phyloP scores from a whole-genome alignment of 257 asterid genomes.

The Datura wrightii region DNA sequence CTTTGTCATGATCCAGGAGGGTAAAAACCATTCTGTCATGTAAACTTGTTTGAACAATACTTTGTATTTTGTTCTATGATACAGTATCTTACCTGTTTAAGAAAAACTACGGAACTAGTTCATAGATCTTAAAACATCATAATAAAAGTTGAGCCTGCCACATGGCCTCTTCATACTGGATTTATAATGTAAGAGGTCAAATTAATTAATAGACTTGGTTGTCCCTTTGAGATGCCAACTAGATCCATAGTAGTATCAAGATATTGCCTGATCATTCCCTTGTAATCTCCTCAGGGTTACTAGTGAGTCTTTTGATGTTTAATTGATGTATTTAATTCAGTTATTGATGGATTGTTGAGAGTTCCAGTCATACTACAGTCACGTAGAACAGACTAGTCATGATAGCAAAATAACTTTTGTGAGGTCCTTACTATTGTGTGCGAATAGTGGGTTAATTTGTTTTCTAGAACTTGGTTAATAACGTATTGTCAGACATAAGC shows the following conservation, averaged over 20 bases:
- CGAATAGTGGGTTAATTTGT: background rate
- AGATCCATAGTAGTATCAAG: background rate
- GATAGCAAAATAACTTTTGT: background rate
- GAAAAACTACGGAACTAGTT: background rate
- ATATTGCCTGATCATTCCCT: constrained; percentile 2
- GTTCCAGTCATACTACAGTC: constrained; percentile 23
- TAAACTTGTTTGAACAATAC: background rate
- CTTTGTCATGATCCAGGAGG: constrained; percentile 4
- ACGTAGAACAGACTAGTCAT: constrained; percentile 17
- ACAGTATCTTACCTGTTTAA: background rate
- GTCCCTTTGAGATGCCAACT: background rate
- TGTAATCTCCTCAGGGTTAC: constrained; percentile 9
- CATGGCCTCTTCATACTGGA: constrained; percentile 17
- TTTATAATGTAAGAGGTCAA: constrained; percentile 6
- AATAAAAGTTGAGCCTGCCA: background rate
- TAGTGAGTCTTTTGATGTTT: background rate
- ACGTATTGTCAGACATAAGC: background rate
- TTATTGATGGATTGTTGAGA: background rate
- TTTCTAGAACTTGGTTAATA: background rate
- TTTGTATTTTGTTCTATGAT: constrained; percentile 9
- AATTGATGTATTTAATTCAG: background rate
- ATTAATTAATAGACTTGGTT: background rate
- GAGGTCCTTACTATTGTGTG: background rate
- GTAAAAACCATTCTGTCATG: background rate
- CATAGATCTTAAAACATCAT: background rate